These are phyloP conservation scores for Saposhnikovia divaricata DNA, from an alignment of 129 eudicot species.

Conservation along the genomic window DNA sequence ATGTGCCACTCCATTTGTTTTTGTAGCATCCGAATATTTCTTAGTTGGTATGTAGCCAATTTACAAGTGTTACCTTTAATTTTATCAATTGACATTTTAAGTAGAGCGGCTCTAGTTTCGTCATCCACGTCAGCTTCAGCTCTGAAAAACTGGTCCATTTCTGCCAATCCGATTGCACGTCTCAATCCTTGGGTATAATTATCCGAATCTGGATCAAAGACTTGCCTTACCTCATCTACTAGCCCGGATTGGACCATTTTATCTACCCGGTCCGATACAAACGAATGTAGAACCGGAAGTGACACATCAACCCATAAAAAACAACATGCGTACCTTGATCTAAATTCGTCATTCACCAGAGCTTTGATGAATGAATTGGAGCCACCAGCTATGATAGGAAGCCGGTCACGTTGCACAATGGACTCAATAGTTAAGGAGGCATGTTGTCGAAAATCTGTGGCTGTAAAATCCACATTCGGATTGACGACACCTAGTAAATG, in stretches of 20 bases:
- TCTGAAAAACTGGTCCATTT: conserved; percentile 31
- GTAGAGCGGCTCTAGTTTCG: conserved; percentile 11
- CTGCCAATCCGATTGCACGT: conserved; percentile 65
- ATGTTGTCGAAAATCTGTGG: conserved; percentile 29
- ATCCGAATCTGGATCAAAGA: conserved; percentile 30
- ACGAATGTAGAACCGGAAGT: conserved; percentile 30
- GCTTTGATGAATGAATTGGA: conserved; percentile 59
- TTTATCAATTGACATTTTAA: conserved; percentile 29
- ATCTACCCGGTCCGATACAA: conserved; percentile 53
- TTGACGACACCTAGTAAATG: conserved; percentile 45
- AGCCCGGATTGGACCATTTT: conserved; percentile 42
- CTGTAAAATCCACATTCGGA: conserved; percentile 35
- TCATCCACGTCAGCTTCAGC: conserved; percentile 9
- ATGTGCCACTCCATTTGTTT: conserved; percentile 37
- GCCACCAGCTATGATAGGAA: conserved; percentile 66
- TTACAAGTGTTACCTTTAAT: conserved; percentile 43
- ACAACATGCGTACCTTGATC: conserved; percentile 53
- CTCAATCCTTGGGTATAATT: conserved; percentile 30
- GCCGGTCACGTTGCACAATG: conserved; percentile 26
- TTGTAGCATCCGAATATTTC: conserved; percentile 34
- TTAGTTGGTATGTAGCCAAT: conserved; percentile 34
- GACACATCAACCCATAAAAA: conserved; percentile 63
- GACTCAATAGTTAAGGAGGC: conserved; percentile 41
- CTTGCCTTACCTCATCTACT: conserved; percentile 38
- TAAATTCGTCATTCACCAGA: conserved; percentile 44